These are phyloP conservation scores for Cutaneotrichosporon cavernicola DNA, from an alignment of 1,284 basidiomycete species.

Conservation along the genomic window DNA sequence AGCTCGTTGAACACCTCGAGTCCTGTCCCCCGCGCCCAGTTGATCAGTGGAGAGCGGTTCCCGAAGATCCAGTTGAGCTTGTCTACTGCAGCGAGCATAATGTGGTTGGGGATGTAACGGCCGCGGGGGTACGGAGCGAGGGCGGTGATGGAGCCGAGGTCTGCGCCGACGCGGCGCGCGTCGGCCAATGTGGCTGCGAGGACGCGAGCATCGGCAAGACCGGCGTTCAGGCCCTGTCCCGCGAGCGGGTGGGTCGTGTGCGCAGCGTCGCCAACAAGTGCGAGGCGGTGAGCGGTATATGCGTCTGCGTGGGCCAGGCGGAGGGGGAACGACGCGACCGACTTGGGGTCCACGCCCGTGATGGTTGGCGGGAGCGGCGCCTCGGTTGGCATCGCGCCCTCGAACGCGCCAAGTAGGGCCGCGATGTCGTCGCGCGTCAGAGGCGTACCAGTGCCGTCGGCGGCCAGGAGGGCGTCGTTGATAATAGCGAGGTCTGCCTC, in stretches of 20 bases:
- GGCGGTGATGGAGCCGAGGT: slow-evolving; percentile 78
- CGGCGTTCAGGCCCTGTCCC: slow-evolving; percentile 93
- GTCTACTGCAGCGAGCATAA: slow-evolving; percentile 76
- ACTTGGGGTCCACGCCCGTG: slow-evolving; percentile 67
- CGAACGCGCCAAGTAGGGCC: slow-evolving; percentile 45
- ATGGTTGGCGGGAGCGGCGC: slow-evolving; percentile 71
- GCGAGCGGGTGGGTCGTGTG: slow-evolving; percentile 96
- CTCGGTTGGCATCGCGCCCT: slow-evolving; percentile 59
- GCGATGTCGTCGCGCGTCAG: slow-evolving; percentile 30
- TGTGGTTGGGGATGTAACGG: slow-evolving; percentile 81
- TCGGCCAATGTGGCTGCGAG: slow-evolving; percentile 65
- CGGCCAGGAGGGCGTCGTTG: slow-evolving; percentile 61
- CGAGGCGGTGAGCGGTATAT: slow-evolving; percentile 65
- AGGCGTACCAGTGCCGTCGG: slow-evolving; percentile 38
- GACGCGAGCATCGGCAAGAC: slow-evolving; percentile 77
- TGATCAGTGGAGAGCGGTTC: slow-evolving; percentile 64
- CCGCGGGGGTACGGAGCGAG: slow-evolving; percentile 73
- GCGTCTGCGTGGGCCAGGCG: slow-evolving; percentile 81
- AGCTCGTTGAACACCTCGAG: slow-evolving; percentile 89
- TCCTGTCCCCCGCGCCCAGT: slow-evolving; percentile 81
- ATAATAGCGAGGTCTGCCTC: slow-evolving; percentile 71
- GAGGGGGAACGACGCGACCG: slow-evolving; percentile 86
- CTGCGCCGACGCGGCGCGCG: slow-evolving; percentile 65
- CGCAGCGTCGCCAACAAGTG: slow-evolving; percentile 90
- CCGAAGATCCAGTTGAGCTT: slow-evolving; percentile 84